Evolutionary conservation across 768 basidiomycete species (phyloP).

Genomic region (Crucibulum laeve): DNA sequence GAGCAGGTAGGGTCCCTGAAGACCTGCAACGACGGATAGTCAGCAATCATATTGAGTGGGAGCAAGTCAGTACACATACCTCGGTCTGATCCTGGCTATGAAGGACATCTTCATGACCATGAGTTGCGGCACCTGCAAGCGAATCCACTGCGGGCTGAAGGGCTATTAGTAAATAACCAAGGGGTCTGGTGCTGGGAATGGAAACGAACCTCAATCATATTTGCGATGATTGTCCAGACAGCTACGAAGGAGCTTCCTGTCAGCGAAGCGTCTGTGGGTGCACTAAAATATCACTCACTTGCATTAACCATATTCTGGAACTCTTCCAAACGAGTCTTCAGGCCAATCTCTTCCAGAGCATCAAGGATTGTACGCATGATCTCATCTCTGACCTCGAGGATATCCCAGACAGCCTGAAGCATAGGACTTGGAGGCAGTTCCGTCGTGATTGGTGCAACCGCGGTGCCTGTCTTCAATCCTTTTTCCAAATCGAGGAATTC

Average conservation of each 20-base stretch:
- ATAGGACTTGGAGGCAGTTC: neutral
- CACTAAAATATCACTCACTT: neutral
- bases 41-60: too few relatives aligned
- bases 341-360: neutral
- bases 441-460: neutral
- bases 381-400: neutral
- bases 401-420: neutral
- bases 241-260: neutral
- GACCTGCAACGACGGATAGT: too few relatives aligned
- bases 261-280: neutral
- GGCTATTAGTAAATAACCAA: neutral
- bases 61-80: too few relatives aligned
- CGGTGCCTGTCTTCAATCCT: neutral
- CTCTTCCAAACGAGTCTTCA: neutral
- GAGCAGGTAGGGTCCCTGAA: neutral
- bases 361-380: neutral
- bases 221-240: neutral
- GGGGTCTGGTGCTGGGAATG: neutral
- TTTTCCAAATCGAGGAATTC: neutral
- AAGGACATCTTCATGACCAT: neutral
- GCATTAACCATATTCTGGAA: neutral
- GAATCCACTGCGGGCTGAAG: neutral
- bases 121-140: neutral
- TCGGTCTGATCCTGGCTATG: neutral
- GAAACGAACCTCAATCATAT: neutral